Conservation (phyloP, 768 basidiomycete genomes). For the Trametes meyenii region DNA sequence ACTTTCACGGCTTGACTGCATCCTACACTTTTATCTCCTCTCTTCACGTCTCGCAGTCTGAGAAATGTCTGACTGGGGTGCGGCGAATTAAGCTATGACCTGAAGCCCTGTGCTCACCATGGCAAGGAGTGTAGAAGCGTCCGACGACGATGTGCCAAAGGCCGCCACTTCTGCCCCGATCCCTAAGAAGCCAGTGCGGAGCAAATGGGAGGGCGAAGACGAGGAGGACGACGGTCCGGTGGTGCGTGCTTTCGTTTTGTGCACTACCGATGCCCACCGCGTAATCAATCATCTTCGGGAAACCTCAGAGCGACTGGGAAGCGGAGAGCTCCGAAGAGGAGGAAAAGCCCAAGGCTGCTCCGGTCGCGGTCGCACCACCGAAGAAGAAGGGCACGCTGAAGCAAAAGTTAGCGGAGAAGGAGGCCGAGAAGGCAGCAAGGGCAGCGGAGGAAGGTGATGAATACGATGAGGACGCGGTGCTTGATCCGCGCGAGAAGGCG, state of each 20-base stretch:
- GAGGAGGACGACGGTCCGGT: constrained; percentile 80
- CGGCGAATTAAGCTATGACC: not conserved
- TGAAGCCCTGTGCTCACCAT: constrained; percentile 10
- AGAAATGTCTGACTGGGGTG: constrained; percentile 54
- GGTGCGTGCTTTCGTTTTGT: constrained; percentile 49
- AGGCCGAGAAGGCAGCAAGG: constrained; percentile 65
- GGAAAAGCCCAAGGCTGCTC: constrained; percentile 46
- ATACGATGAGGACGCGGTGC: constrained; percentile 65
- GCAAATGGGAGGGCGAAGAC: constrained; percentile 91
- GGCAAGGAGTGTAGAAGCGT: constrained; percentile 40
- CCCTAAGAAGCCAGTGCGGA: constrained; percentile 41
- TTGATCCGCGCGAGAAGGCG: constrained; percentile 81
- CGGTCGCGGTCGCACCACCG: constrained; percentile 60
- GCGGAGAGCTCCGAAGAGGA: constrained; percentile 73
- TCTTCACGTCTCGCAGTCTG: not conserved
- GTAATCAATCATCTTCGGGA: not conserved
- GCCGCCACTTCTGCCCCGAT: constrained; percentile 28
- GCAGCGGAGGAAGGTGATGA: constrained; percentile 48
- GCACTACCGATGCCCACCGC: not conserved
- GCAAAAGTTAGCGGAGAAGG: constrained; percentile 90
- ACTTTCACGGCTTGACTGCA: not conserved
- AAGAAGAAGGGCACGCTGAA: constrained; percentile 95
- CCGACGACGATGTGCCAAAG: constrained; percentile 40
- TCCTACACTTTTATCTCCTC: not conserved
- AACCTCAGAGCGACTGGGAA: constrained; percentile 90